Evolutionary conservation across 2,329 filamentous ascomycete genomes (phyloP).

Genomic region (Teratosphaeria zuluensis): DNA sequence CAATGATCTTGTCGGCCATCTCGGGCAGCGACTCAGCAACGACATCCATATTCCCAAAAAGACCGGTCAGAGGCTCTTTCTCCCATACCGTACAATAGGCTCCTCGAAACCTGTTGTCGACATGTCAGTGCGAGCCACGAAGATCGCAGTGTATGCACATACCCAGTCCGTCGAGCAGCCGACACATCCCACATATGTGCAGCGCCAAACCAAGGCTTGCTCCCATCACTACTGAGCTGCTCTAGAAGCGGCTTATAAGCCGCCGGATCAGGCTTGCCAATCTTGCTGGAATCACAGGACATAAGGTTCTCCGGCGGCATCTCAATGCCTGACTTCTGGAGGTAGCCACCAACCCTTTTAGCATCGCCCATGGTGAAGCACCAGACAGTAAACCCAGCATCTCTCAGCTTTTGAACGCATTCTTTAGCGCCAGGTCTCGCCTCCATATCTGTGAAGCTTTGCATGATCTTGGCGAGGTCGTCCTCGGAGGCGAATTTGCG

Average conservation of each 20-base stretch:
- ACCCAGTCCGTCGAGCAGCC: slow-evolving; percentile 41
- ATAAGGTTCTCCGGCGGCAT: slow-evolving; percentile 44
- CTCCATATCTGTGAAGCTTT: slow-evolving; percentile 23
- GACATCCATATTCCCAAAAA: slow-evolving; percentile 44
- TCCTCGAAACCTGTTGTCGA: not conserved
- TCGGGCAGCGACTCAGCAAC: slow-evolving; percentile 36
- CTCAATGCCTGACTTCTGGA: slow-evolving; percentile 36
- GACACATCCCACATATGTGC: slow-evolving; percentile 51
- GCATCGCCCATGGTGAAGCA: slow-evolving; percentile 43
- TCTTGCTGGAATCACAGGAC: slow-evolving; percentile 38
- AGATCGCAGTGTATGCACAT: slow-evolving; percentile 3
- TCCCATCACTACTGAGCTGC: slow-evolving; percentile 26
- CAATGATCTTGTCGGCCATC: slow-evolving; percentile 37
- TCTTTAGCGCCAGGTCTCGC: slow-evolving; percentile 33
- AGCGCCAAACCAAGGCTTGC: slow-evolving; percentile 44
- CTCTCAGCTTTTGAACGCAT: slow-evolving; percentile 34
- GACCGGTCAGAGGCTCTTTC: slow-evolving; percentile 24
- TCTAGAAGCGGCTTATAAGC: slow-evolving; percentile 38
- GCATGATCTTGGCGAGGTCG: slow-evolving; percentile 33
- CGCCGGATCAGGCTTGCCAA: slow-evolving; percentile 41
- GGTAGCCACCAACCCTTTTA: slow-evolving; percentile 42
- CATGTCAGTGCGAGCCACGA: not conserved
- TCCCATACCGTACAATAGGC: not conserved
- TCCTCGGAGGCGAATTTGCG: slow-evolving; percentile 32
- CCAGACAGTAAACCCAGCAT: slow-evolving; percentile 44